A percentile compares a stretch with the other conserved stretches of the same genome.
Evolutionary conservation across 2,329 filamentous ascomycete genomes (phyloP).

Genomic region (Diaporthe ampelina): DNA sequence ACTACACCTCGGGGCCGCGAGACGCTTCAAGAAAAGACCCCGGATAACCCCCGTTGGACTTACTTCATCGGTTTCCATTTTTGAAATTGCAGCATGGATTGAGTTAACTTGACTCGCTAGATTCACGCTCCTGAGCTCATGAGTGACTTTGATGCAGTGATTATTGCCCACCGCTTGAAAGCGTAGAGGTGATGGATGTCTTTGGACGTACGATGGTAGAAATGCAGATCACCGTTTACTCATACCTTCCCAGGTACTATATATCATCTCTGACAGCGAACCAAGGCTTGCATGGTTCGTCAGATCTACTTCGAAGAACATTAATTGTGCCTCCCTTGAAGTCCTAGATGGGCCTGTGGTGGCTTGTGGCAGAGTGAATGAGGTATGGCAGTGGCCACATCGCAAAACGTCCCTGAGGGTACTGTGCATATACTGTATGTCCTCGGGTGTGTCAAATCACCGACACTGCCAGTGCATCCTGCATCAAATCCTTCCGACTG

Average conservation of each 20-base stretch:
- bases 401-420: neutral
- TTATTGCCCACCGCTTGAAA: neutral
- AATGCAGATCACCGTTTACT: no score
- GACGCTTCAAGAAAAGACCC: neutral
- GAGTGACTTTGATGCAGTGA: no score
- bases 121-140: no score
- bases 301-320: no score
- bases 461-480: neutral
- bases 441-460: neutral
- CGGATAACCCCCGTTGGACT: neutral
- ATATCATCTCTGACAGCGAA: no score
- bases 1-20: neutral
- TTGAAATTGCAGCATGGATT: neutral
- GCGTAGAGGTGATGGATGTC: no score
- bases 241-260: no score
- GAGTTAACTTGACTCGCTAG: no score
- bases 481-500: neutral
- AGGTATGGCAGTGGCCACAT: neutral
- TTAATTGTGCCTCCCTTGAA: neutral
- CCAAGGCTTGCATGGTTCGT: no score
- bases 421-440: slow-evolving; percentile 1
- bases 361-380: neutral
- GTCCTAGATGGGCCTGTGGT: neutral
- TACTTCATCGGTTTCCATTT: neutral
- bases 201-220: no score